Evolutionary conservation across 2,329 filamentous ascomycete genomes (phyloP).

Genomic region (Colletotrichum falcatum): DNA sequence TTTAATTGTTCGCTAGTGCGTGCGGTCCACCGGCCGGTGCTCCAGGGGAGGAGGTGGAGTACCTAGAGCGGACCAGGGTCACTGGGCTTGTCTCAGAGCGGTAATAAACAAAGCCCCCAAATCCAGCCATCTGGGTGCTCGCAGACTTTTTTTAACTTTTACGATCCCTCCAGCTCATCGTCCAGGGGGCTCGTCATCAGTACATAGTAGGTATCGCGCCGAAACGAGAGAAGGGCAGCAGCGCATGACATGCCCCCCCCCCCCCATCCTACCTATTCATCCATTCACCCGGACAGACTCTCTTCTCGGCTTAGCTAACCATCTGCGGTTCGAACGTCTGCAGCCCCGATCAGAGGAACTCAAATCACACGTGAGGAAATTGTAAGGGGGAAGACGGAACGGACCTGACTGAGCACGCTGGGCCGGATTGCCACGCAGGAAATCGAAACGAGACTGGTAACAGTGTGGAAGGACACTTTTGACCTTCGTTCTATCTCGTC

Average conservation of each 20-base stretch:
- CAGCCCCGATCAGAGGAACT: slow-evolving; percentile 31
- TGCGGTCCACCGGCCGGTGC: slow-evolving; percentile 15
- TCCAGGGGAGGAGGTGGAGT: slow-evolving; percentile 32
- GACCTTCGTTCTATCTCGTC: not conserved
- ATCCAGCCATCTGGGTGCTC: slow-evolving; percentile 41
- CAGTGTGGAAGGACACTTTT: slow-evolving; percentile 34
- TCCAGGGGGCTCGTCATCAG: slow-evolving; percentile 36
- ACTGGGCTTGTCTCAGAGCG: slow-evolving; percentile 36
- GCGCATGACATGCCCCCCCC: slow-evolving; percentile 7
- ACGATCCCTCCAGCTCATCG: slow-evolving; percentile 40
- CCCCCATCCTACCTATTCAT: slow-evolving; percentile 12
- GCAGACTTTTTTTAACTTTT: slow-evolving; percentile 41
- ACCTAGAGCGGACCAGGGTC: slow-evolving; percentile 29
- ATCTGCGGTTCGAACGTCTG: slow-evolving; percentile 6
- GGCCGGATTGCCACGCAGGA: slow-evolving; percentile 4
- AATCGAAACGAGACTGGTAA: slow-evolving; percentile 37
- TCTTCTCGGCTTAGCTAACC: slow-evolving; percentile 12
- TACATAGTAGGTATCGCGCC: too few species aligned
- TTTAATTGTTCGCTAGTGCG: slow-evolving; percentile 29
- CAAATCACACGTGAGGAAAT: slow-evolving; percentile 24
- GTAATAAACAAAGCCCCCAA: slow-evolving; percentile 42
- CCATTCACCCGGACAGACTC: slow-evolving; percentile 1
- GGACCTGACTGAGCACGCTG: not conserved
- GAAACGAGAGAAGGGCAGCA: slow-evolving; percentile 3
- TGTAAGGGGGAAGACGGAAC: slow-evolving; percentile 1